Conservation (phyloP, 129 eudicot genomes). For the Centaurea solstitialis region DNA sequence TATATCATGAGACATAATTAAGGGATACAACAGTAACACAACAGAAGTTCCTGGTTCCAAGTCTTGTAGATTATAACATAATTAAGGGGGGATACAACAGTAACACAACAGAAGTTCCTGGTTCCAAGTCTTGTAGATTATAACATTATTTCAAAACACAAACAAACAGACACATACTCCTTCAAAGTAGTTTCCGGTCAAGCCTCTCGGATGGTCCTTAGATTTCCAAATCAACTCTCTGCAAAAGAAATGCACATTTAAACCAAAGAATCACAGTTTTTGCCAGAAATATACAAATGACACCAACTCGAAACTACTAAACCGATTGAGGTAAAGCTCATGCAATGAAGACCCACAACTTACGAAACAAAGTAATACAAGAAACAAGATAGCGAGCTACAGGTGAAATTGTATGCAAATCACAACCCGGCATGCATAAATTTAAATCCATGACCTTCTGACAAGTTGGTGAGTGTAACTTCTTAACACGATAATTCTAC, state of each 20-base stretch:
- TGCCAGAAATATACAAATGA: neutral
- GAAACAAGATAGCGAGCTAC: neutral
- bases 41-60: neutral
- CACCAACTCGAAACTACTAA: neutral
- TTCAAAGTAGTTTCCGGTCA: neutral
- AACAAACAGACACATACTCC: neutral
- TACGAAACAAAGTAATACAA: neutral
- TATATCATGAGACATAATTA: neutral
- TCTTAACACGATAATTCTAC: neutral
- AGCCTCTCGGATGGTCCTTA: neutral
- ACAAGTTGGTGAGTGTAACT: neutral
- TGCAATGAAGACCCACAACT: neutral
- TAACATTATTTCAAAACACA: neutral
- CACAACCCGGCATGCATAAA: no score
- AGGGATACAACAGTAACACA: neutral
- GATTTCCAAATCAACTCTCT: neutral
- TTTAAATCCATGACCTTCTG: no score
- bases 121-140: neutral
- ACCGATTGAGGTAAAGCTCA: no score
- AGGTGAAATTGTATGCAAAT: no score
- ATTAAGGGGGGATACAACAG: neutral
- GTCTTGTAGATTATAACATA: neutral
- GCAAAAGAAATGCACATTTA: neutral
- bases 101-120: neutral
- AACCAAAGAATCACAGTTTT: neutral